A percentile compares a stretch with the other conserved stretches of the same genome.
phyloP scores from a whole-genome alignment of 2,329 filamentous ascomycete species.

The Emericellopsis cladophorae region DNA sequence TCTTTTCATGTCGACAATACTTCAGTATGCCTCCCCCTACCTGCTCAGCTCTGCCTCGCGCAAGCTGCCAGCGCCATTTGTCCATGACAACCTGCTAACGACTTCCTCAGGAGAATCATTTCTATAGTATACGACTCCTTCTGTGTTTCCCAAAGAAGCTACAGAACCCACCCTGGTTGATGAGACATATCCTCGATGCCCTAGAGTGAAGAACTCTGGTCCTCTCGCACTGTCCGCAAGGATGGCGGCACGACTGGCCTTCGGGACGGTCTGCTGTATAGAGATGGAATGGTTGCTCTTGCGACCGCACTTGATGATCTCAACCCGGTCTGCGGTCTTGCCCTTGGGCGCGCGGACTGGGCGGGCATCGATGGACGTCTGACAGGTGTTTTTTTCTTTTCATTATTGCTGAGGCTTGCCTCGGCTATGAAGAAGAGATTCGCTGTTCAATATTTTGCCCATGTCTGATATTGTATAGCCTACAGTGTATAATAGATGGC shows the following conservation, averaged over 20 bases:
- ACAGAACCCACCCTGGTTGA: constrained; percentile 94
- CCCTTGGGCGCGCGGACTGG: constrained; percentile 65
- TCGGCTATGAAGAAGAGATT: constrained; percentile 37
- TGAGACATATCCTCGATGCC: constrained; percentile 78
- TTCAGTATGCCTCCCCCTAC: constrained; percentile 33
- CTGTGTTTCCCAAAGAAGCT: constrained; percentile 87
- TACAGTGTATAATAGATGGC: no score
- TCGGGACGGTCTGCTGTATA: constrained; percentile 44
- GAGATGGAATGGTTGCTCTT: constrained; percentile 41
- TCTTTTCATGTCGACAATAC: constrained; percentile 51
- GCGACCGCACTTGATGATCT: constrained; percentile 63
- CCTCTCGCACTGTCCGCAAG: constrained; percentile 49
- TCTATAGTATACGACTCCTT: constrained; percentile 93
- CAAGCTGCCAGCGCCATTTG: not conserved
- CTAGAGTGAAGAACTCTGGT: constrained; percentile 69
- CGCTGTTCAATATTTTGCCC: not conserved
- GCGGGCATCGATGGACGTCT: constrained; percentile 84
- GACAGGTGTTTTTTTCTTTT: constrained; percentile 57
- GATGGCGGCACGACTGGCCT: constrained; percentile 34
- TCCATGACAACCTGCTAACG: constrained; percentile 9
- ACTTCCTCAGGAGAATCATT: constrained; percentile 64
- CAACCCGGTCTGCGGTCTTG: constrained; percentile 57
- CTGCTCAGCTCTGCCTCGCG: constrained; percentile 5
- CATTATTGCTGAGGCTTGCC: constrained; percentile 36
- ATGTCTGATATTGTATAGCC: not conserved